These are phyloP conservation scores for Heliamphora exappendiculata DNA, from an alignment of 148 eudicot species.

Conservation along the genomic window DNA sequence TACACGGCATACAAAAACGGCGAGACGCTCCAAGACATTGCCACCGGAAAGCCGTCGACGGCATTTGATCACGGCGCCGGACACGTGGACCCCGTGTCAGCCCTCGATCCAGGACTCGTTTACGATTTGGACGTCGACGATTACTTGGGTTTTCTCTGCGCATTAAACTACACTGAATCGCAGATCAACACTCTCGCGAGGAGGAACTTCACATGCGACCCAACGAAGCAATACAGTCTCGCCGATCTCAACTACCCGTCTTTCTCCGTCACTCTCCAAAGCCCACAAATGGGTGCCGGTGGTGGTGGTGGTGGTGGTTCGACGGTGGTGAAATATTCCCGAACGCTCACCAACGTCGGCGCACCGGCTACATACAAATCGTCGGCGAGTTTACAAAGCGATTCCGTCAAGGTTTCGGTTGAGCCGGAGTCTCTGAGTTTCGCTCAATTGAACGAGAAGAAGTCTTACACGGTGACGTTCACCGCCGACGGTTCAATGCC, in stretches of 20 bases:
- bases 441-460: slow-evolving; percentile 51
- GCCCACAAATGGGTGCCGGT: slow-evolving; percentile 10
- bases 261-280: slow-evolving; percentile 25
- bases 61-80: slow-evolving; percentile 47
- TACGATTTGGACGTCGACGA: slow-evolving; percentile 32
- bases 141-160: slow-evolving; percentile 41
- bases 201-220: slow-evolving; percentile 33
- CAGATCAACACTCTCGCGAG: slow-evolving; percentile 28
- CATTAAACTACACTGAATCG: slow-evolving; percentile 29
- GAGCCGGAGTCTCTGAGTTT: slow-evolving; percentile 61
- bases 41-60: slow-evolving; percentile 44
- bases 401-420: slow-evolving; percentile 50
- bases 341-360: slow-evolving; percentile 81
- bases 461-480: slow-evolving; percentile 66
- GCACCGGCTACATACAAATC: slow-evolving; percentile 59
- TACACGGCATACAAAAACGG: slow-evolving; percentile 33
- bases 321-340: slow-evolving; percentile 38
- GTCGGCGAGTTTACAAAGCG: slow-evolving; percentile 28
- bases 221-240: slow-evolving; percentile 23
- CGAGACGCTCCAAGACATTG: slow-evolving; percentile 21
- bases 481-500: slow-evolving; percentile 45
- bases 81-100: slow-evolving; percentile 42
- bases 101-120: slow-evolving; percentile 45
- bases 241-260: slow-evolving; percentile 44
- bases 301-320: slow-evolving; percentile 14